These are phyloP conservation scores for Nyctanthes arbortristis DNA, from an alignment of 257 asterid species.

Conservation along the genomic window DNA sequence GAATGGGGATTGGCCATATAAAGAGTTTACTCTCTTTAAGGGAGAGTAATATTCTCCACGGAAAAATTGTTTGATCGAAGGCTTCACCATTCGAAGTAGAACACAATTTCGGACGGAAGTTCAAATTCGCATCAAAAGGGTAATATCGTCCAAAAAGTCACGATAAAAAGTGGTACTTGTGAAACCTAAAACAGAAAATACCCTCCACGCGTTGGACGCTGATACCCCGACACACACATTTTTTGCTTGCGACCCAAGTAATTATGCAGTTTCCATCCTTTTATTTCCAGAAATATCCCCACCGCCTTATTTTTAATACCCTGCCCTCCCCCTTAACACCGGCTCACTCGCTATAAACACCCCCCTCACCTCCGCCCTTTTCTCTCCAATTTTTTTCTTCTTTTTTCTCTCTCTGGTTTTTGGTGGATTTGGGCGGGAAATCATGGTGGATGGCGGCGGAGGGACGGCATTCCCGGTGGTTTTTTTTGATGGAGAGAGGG, in stretches of 20 bases:
- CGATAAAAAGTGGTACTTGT: not conserved
- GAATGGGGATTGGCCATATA: too few species aligned
- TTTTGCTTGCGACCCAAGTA: conserved; percentile 42
- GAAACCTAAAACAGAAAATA: not conserved
- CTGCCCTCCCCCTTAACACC: not conserved
- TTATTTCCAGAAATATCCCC: conserved; percentile 37
- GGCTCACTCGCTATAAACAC: not conserved
- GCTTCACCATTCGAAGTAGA: too few species aligned
- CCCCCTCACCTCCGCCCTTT: not conserved
- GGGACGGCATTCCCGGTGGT: conserved; percentile 64
- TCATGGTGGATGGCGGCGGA: conserved; percentile 70
- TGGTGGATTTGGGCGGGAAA: not conserved
- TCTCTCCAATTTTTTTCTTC: not conserved
- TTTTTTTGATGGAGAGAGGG: conserved; percentile 87
- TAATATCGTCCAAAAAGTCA: not conserved
- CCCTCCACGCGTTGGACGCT: not conserved
- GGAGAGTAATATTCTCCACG: too few species aligned
- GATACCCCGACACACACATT: not conserved
- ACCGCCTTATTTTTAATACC: conserved; percentile 34
- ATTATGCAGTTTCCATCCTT: conserved; percentile 22
- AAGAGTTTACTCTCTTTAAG: too few species aligned
- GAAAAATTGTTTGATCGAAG: too few species aligned
- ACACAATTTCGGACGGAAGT: not conserved
- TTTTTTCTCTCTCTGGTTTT: not conserved
- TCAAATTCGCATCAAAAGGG: not conserved